Percentiles rank a stretch among this genome's conserved stretches.
These are phyloP conservation scores for Geranium incanum DNA, from an alignment of 441 rosid genomes.

Conservation along the genomic window DNA sequence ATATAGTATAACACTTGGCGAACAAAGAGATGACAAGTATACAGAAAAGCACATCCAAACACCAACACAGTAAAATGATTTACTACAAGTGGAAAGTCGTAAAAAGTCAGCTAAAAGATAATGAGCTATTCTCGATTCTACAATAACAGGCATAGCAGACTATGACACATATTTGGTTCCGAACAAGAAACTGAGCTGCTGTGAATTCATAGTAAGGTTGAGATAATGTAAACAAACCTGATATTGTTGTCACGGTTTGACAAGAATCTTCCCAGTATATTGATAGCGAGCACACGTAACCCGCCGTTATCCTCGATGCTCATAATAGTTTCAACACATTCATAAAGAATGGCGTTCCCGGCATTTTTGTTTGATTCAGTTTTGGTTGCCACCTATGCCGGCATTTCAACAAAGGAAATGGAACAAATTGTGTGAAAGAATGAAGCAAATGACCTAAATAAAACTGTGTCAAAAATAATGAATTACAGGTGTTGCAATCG, in stretches of 20 bases:
- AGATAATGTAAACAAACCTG: conserved; percentile 40
- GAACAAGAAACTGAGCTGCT: conserved; percentile 1
- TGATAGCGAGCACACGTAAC: conserved; percentile 96
- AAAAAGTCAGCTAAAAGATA: neutral
- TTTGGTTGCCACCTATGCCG: conserved; percentile 89
- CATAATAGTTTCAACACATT: conserved; percentile 96
- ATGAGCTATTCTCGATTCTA: neutral
- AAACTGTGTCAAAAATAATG: neutral
- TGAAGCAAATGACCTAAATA: conserved; percentile 12
- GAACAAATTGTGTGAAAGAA: conserved; percentile 8
- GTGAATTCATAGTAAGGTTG: neutral
- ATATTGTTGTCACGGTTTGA: conserved; percentile 98
- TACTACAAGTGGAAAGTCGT: neutral
- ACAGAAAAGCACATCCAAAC: neutral
- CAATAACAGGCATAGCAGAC: neutral
- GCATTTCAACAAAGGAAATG: conserved; percentile 22
- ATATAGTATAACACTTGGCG: conserved; percentile 10
- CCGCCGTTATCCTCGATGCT: conserved; percentile 95
- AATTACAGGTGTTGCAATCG: neutral
- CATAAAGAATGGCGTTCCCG: conserved; percentile 94
- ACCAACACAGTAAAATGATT: conserved; percentile 4
- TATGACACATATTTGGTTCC: neutral
- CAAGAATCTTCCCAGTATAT: conserved; percentile 93
- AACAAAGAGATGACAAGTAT: neutral
- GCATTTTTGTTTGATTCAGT: conserved; percentile 97